These are phyloP conservation scores for Thymus quinquecostatus DNA, from an alignment of 257 asterid genomes.

Conservation along the genomic window DNA sequence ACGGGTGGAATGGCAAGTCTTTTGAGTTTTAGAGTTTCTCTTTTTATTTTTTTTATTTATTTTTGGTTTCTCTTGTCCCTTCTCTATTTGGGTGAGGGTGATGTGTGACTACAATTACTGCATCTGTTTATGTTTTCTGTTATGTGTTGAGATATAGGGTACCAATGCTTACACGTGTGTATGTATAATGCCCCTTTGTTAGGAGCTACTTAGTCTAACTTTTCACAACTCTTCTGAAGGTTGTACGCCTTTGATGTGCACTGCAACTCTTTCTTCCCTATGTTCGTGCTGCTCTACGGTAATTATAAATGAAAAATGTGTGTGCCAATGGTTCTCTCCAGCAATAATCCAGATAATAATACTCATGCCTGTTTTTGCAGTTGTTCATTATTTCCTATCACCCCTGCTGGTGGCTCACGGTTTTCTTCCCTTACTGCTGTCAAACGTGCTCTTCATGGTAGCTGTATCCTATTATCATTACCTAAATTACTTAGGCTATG, in stretches of 20 bases:
- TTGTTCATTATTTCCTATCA: slow-evolving; percentile 82
- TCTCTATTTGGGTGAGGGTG: background rate
- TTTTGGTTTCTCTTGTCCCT: slow-evolving; percentile 9
- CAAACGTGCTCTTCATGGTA: slow-evolving; percentile 93
- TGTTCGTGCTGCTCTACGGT: slow-evolving; percentile 92
- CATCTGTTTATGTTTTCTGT: slow-evolving; percentile 18
- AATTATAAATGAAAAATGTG: slow-evolving; percentile 30
- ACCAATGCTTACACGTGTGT: slow-evolving; percentile 21
- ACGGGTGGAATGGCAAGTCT: slow-evolving; percentile 94
- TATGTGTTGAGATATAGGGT: slow-evolving; percentile 7
- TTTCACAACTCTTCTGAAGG: slow-evolving; percentile 59
- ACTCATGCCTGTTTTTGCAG: slow-evolving; percentile 49
- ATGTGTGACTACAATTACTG: background rate
- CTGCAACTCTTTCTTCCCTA: slow-evolving; percentile 99
- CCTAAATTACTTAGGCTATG: slow-evolving; percentile 92
- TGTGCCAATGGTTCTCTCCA: slow-evolving; percentile 21
- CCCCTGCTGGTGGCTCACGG: slow-evolving; percentile 97
- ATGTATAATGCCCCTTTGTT: background rate
- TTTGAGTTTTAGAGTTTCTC: slow-evolving; percentile 20
- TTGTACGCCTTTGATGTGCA: slow-evolving; percentile 98
- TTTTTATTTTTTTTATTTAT: background rate
- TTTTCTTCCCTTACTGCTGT: slow-evolving; percentile 78
- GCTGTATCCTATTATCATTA: slow-evolving; percentile 93
- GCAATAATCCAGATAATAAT: slow-evolving; percentile 26
- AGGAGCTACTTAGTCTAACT: slow-evolving; percentile 27